phyloP scores from a whole-genome alignment of 225 moss, liverwort and hornwort species.

The Pseudisothecium myosuroides region DNA sequence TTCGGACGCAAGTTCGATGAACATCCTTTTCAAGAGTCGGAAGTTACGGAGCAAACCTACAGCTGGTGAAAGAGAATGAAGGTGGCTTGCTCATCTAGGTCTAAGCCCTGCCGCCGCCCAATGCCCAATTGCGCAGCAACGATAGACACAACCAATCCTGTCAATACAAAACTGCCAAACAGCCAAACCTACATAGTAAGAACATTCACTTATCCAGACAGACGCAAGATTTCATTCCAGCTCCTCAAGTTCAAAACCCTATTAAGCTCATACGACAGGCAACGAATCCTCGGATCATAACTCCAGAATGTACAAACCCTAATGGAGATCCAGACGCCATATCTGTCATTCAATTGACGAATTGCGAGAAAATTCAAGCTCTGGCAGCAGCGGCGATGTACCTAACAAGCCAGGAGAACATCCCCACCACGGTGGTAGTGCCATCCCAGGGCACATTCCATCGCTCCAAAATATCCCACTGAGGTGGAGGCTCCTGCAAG shows the following conservation, averaged over 20 bases:
- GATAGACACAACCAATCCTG: conserved; percentile 74
- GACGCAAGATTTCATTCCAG: background rate
- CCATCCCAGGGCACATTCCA: conserved; percentile 97
- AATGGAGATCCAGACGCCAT: background rate
- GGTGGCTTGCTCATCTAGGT: conserved; percentile 74
- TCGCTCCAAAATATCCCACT: conserved; percentile 60
- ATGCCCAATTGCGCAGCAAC: conserved; percentile 66
- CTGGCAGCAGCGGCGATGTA: background rate
- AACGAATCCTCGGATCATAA: background rate
- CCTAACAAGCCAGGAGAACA: conserved; percentile 83
- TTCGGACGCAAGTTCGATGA: background rate
- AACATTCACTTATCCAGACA: background rate
- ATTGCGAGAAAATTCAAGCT: background rate
- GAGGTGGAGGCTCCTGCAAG: conserved; percentile 30
- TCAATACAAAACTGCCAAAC: conserved; percentile 72
- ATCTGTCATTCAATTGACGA: background rate
- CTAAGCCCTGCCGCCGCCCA: conserved; percentile 59
- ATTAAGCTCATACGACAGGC: background rate
- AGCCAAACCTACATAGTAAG: background rate
- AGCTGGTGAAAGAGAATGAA: conserved; percentile 86
- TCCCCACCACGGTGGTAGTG: conserved; percentile 52
- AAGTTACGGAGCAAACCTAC: conserved; percentile 53
- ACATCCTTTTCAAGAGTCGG: background rate
- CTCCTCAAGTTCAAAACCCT: background rate
- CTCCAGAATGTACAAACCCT: background rate